Conservation (phyloP, 805 yeast species). For the Saccharomycopsis fodiens region DNA sequence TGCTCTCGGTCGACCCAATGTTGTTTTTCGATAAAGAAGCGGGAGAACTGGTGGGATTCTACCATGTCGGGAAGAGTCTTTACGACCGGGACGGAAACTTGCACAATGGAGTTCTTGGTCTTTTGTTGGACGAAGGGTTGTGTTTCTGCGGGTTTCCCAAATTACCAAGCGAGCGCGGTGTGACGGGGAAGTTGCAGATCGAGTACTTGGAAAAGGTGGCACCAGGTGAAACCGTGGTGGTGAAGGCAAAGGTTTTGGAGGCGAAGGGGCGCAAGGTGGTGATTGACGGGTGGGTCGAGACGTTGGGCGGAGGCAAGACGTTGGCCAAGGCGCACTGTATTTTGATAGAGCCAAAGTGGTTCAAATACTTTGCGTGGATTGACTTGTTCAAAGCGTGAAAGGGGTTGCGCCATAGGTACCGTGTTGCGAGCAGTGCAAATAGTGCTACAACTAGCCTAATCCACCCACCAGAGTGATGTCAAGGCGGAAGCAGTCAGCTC, state of each 20-base stretch:
- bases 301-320: conserved; percentile 34
- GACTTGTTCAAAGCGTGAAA: conserved; percentile 29
- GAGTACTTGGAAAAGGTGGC: conserved; percentile 38
- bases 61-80: conserved; percentile 50
- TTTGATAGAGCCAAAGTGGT: conserved; percentile 85
- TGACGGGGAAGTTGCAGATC: conserved; percentile 71
- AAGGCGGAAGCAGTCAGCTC: no score
- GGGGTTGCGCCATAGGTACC: no score
- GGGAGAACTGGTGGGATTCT: conserved; percentile 54
- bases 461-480: no score
- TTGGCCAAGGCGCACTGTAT: conserved; percentile 63
- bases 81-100: conserved; percentile 51
- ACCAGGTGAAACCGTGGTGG: conserved; percentile 47
- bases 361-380: conserved; percentile 57
- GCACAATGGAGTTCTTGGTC: conserved; percentile 59
- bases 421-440: no score
- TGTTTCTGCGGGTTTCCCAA: conserved; percentile 80
- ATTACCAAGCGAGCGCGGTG: conserved; percentile 78
- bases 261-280: conserved; percentile 74
- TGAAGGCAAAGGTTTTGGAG: conserved; percentile 60
- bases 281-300: conserved; percentile 58
- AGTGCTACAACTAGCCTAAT: no score
- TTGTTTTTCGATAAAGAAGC: conserved; percentile 44
- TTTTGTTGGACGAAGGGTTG: conserved; percentile 64
- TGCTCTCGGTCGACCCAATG: conserved; percentile 70